These are phyloP conservation scores for Sporothrix schenckii DNA, from an alignment of 2,329 filamentous ascomycete species.

Conservation along the genomic window DNA sequence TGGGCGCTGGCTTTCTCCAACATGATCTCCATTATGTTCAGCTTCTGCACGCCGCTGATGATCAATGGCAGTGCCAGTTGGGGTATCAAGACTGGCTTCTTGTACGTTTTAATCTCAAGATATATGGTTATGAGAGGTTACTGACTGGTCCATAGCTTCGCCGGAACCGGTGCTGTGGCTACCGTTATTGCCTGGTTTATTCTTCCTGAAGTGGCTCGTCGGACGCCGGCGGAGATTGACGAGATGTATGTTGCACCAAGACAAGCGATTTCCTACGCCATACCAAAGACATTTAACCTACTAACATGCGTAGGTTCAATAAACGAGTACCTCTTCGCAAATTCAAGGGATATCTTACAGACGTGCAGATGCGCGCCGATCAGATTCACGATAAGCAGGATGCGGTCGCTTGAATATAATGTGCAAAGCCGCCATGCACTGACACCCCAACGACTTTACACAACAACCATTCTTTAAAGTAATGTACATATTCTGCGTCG, in stretches of 20 bases:
- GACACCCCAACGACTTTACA: too few species aligned
- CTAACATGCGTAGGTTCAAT: conserved; percentile 28
- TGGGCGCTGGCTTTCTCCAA: conserved; percentile 47
- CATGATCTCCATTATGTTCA: conserved; percentile 49
- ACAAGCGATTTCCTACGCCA: neutral
- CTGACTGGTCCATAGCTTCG: conserved; percentile 39
- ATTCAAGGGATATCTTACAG: conserved; percentile 32
- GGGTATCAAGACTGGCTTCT: conserved; percentile 52
- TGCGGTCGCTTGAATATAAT: neutral
- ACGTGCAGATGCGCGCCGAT: conserved; percentile 52
- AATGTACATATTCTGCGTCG: too few species aligned
- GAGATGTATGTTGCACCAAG: conserved; percentile 42
- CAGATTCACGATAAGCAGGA: conserved; percentile 29
- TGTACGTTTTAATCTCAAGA: conserved; percentile 39
- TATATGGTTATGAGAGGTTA: neutral
- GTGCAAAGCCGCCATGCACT: too few species aligned
- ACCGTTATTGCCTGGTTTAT: conserved; percentile 45
- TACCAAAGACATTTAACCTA: neutral
- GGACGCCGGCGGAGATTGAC: conserved; percentile 46
- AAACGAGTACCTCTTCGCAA: conserved; percentile 31
- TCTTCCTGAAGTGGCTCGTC: conserved; percentile 44
- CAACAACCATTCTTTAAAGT: too few species aligned
- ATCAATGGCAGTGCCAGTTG: conserved; percentile 47
- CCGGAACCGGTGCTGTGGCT: conserved; percentile 42
- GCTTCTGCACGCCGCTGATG: conserved; percentile 51